Evolutionary conservation across 306 rosid genomes (phyloP), one percentile per base, ranked within the genome.

Genomic region (Vigna angularis): DNA sequence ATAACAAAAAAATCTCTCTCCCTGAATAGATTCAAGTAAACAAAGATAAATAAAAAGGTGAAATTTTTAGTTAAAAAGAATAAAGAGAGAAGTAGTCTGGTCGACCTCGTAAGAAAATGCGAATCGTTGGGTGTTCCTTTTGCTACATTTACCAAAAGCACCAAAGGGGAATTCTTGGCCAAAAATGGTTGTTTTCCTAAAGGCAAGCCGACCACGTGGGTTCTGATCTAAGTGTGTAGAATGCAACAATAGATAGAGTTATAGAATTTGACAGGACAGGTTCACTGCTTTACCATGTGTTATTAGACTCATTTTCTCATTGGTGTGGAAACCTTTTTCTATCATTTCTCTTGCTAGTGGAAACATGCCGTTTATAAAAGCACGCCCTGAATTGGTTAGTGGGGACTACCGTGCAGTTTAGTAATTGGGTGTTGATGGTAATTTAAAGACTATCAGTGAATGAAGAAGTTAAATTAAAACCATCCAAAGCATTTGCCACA

Each of bases 261-360:
- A 32, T 57, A 36, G 71, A 57, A 18, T 13, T 48, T 48, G 61
- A 55, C 12, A 55, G 15, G 76, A 56, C 59, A 18, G 72, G 76
- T 34, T 66, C 76, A 26, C 9, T 72, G 18, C 73, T 71, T 80
- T 47, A n/a, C 15, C 50, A 14, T 51, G 63, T 26, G 56, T 38
- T 13, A 52, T 80, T 40, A 28, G 53, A 64, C 32, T 51, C 51
- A 72, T 81, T 74, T 69, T 75, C 45, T 73, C 26, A 10, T 52
- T 49, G 1, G 49, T 22, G 44, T 28, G 9, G 36, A 36, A 67
- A 52, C 69, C 9, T 70, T 81, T 72, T 40, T 18, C 11, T 2
- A 1, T 17, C 26, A 32, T 52, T 67, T 65, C 30, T 81, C 28
- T 18, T 42, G 61, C 73, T 36, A 78, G 83, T 85, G 86, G 86